A percentile compares a stretch with the other conserved stretches of the same genome.
Evolutionary conservation across 805 yeast genomes (phyloP).

Genomic region (Peterozyma xylosa): DNA sequence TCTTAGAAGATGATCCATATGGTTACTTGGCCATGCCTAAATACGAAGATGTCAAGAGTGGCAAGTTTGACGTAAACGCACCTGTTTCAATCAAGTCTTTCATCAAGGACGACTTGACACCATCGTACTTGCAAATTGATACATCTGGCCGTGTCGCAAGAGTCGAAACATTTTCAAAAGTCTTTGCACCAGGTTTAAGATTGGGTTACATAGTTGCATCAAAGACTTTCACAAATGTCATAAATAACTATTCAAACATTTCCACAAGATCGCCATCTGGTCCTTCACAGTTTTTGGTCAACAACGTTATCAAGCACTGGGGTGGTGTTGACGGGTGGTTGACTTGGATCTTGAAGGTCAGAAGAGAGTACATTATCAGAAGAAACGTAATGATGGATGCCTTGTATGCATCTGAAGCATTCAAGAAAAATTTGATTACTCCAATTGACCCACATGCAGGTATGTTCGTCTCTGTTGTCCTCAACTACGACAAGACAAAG

Average conservation of each 20-base stretch:
- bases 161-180: constrained; percentile 57
- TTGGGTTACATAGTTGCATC: constrained; percentile 53
- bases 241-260: constrained; percentile 32
- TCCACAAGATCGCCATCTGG: constrained; percentile 54
- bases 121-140: constrained; percentile 46
- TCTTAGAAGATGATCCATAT: constrained; percentile 68
- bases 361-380: constrained; percentile 61
- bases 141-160: constrained; percentile 54
- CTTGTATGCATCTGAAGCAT: constrained; percentile 36
- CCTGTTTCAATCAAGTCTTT: constrained; percentile 35
- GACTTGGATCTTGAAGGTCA: constrained; percentile 64
- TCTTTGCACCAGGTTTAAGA: constrained; percentile 63
- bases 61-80: constrained; percentile 30
- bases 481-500: constrained; percentile 22
- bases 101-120: constrained; percentile 31
- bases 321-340: constrained; percentile 71
- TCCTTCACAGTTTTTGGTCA: constrained; percentile 47
- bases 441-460: constrained; percentile 51
- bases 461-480: constrained; percentile 45
- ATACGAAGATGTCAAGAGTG: constrained; percentile 30
- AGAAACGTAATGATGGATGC: constrained; percentile 54
- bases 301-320: constrained; percentile 45
- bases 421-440: constrained; percentile 29
- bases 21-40: constrained; percentile 48
- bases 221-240: constrained; percentile 32